Evolutionary conservation across 2,329 filamentous ascomycete species (phyloP).

Genomic region (Meredithiella fracta): DNA sequence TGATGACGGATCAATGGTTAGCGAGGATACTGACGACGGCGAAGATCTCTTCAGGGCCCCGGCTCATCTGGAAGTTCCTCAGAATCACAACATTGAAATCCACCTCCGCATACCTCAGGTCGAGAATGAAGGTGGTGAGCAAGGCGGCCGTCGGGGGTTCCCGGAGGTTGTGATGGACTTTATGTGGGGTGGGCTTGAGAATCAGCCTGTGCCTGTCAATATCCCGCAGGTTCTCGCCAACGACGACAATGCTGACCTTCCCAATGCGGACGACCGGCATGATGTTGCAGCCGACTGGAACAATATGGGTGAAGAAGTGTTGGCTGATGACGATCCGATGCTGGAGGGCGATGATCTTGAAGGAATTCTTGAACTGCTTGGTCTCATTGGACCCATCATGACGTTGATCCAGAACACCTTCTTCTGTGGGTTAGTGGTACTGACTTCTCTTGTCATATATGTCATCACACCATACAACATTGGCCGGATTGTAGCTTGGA

Average conservation of each 20-base stretch:
- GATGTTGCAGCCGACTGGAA: background rate
- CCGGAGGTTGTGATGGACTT: slow-evolving; percentile 15
- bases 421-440: slow-evolving; percentile 82
- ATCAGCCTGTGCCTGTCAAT: background rate
- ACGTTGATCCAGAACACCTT: slow-evolving; percentile 88
- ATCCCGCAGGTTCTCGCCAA: slow-evolving; percentile 23
- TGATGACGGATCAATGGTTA: background rate
- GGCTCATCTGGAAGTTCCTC: too few relatives aligned
- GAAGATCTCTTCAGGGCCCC: too few relatives aligned
- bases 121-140: slow-evolving; percentile 24
- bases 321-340: background rate
- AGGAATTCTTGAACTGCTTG: slow-evolving; percentile 86
- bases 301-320: background rate
- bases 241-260: slow-evolving; percentile 34
- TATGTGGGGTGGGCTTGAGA: background rate
- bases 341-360: slow-evolving; percentile 54
- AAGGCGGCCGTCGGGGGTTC: slow-evolving; percentile 21
- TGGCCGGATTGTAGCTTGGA: slow-evolving; percentile 67
- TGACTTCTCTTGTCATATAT: slow-evolving; percentile 67
- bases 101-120: too few relatives aligned
- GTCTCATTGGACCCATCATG: slow-evolving; percentile 83
- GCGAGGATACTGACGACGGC: background rate
- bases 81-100: slow-evolving; percentile 24
- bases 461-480: slow-evolving; percentile 86
- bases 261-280: background rate